Conservation (phyloP, 371 early-diverging fungal genomes). For the Mortierella sp. region DNA sequence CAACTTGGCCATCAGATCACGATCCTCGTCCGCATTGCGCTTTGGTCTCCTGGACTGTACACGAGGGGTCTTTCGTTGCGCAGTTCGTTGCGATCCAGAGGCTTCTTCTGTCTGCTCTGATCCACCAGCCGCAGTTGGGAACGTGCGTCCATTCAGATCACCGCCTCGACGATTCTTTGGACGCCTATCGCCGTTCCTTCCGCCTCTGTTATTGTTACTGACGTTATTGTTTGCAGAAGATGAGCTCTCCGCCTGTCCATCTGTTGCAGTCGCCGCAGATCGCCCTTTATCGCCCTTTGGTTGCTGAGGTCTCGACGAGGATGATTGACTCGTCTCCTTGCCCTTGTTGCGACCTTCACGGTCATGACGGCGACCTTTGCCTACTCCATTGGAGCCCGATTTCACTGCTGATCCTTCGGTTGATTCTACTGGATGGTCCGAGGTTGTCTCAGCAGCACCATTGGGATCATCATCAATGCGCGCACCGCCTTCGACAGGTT, state of each 20-base stretch:
- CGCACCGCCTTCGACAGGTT: slow-evolving; percentile 15
- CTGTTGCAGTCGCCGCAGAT: background rate
- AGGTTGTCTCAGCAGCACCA: slow-evolving; percentile 41
- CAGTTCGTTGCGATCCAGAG: slow-evolving; percentile 10
- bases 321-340: slow-evolving; percentile 13
- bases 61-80: slow-evolving; percentile 7
- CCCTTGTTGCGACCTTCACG: slow-evolving; percentile 23
- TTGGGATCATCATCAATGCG: slow-evolving; percentile 39
- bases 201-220: slow-evolving; percentile 1
- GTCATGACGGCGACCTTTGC: slow-evolving; percentile 18
- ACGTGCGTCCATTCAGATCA: slow-evolving; percentile 35
- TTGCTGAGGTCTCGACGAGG: slow-evolving; percentile 17
- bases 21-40: slow-evolving; percentile 41
- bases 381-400: slow-evolving; percentile 4
- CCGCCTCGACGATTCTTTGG: slow-evolving; percentile 29
- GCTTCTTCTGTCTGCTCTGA: slow-evolving; percentile 16
- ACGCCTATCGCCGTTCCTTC: slow-evolving; percentile 25
- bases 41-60: slow-evolving; percentile 21
- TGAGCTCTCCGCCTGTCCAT: slow-evolving; percentile 18
- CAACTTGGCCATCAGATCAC: slow-evolving; percentile 71
- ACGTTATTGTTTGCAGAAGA: slow-evolving; percentile 8
- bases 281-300: slow-evolving; percentile 7
- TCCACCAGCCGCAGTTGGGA: slow-evolving; percentile 4
- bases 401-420: slow-evolving; percentile 5
- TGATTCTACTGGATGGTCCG: slow-evolving; percentile 35